Conservation (phyloP, 441 rosid genomes). For the Sinapis alba region DNA sequence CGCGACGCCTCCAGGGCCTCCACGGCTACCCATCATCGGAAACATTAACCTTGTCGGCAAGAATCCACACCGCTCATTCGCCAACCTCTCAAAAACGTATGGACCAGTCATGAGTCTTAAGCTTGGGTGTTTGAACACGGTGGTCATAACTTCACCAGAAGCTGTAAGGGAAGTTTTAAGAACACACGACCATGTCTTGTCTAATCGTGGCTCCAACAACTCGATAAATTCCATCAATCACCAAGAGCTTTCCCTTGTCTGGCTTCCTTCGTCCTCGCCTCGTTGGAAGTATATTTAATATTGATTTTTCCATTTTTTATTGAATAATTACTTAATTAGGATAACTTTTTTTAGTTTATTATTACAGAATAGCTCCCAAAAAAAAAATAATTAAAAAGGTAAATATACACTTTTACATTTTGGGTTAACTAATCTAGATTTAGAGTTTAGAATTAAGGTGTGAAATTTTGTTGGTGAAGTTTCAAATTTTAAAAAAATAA, state of each 20-base stretch:
- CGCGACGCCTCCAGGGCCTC: conserved; percentile 43
- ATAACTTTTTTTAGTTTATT: too few species aligned
- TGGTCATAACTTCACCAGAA: conserved; percentile 45
- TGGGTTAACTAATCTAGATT: too few species aligned
- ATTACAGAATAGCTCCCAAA: too few species aligned
- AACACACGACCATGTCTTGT: conserved; percentile 42
- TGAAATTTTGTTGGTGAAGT: too few species aligned
- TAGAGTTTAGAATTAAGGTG: too few species aligned
- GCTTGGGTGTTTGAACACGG: conserved; percentile 39
- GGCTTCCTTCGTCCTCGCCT: conserved; percentile 30
- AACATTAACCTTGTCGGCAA: conserved; percentile 41
- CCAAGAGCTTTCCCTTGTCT: conserved; percentile 25
- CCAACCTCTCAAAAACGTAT: conserved; percentile 43
- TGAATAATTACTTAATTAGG: too few species aligned
- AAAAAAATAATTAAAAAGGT: too few species aligned
- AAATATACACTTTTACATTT: too few species aligned
- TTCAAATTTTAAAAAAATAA: too few species aligned
- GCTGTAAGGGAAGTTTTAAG: conserved; percentile 47
- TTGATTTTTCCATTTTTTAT: neutral
- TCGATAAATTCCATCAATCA: conserved; percentile 13
- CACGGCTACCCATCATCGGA: conserved; percentile 43
- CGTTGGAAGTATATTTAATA: conserved; percentile 34
- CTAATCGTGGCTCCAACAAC: conserved; percentile 7
- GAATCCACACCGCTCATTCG: conserved; percentile 43
- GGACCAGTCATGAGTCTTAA: conserved; percentile 53